These are phyloP conservation scores for Polysphondylium violaceum DNA, from an alignment of 78 protist species.

Conservation along the genomic window DNA sequence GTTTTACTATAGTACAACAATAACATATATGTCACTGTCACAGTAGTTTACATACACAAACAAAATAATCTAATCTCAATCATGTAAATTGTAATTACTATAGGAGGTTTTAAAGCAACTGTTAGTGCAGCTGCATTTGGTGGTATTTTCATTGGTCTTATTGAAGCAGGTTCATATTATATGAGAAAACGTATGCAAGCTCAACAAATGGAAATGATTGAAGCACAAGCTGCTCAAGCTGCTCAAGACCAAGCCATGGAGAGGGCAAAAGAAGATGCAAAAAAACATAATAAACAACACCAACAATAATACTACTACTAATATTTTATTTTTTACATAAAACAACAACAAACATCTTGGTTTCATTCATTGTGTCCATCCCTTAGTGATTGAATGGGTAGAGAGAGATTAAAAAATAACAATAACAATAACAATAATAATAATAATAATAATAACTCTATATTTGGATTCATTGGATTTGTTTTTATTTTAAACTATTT, in stretches of 20 bases:
- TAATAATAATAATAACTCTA: no score
- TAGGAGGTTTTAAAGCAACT: conserved; percentile 36
- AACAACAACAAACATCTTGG: conserved; percentile 6
- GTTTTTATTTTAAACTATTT: no score
- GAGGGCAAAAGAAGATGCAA: not conserved
- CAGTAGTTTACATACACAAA: no score
- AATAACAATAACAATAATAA: not conserved
- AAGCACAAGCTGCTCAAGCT: not conserved
- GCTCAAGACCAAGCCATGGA: not conserved
- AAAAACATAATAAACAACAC: conserved; percentile 11
- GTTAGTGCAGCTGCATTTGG: conserved; percentile 37
- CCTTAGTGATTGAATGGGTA: conserved; percentile 7
- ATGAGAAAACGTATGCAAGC: conserved; percentile 12
- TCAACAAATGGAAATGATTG: not conserved
- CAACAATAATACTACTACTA: not conserved
- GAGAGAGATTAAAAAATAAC: not conserved
- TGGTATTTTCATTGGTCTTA: conserved; percentile 75
- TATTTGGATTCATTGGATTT: no score
- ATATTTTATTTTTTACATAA: no score
- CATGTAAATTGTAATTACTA: no score
- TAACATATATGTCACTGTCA: no score
- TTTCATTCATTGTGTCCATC: no score
- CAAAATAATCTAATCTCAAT: no score
- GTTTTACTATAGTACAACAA: no score
- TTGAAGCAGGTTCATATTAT: conserved; percentile 54